Conservation (phyloP, 2,329 filamentous ascomycete species). For the Pyrenophora tritici-repentis region DNA sequence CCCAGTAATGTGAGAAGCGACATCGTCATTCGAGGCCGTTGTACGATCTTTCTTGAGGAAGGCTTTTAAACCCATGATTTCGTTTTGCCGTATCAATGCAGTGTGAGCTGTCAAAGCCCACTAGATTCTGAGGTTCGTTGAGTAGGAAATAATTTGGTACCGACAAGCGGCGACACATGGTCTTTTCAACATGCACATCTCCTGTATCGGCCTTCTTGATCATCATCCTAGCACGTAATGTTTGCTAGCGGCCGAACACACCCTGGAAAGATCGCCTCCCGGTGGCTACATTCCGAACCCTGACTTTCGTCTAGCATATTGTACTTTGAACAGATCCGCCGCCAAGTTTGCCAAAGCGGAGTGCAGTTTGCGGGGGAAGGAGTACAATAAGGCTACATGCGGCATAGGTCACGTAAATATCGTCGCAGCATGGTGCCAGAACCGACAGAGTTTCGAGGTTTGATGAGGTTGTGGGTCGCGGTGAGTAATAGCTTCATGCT, state of each 20-base stretch:
- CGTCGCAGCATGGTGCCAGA: slow-evolving; percentile 10
- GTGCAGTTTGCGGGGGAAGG: slow-evolving; percentile 32
- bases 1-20: slow-evolving; percentile 20
- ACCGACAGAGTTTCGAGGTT: slow-evolving; percentile 17
- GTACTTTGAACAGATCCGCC: slow-evolving; percentile 6
- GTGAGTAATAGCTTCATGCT: slow-evolving; percentile 36
- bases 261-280: slow-evolving; percentile 26
- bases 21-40: slow-evolving; percentile 14
- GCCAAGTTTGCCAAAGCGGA: slow-evolving; percentile 24
- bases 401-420: slow-evolving; percentile 18
- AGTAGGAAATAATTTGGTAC: slow-evolving; percentile 5
- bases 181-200: slow-evolving; percentile 28
- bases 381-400: slow-evolving; percentile 23
- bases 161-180: slow-evolving; percentile 14
- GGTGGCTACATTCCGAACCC: slow-evolving; percentile 1
- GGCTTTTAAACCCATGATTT: slow-evolving; percentile 33
- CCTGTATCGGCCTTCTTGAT: slow-evolving; percentile 36
- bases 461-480: slow-evolving; percentile 32
- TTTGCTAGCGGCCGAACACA: slow-evolving; percentile 32
- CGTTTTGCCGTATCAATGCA: neutral
- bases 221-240: slow-evolving; percentile 23
- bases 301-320: slow-evolving; percentile 7
- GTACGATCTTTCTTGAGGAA: slow-evolving; percentile 32
- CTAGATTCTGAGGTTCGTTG: neutral
- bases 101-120: no score